A percentile compares a stretch with the other conserved stretches of the same genome.
Evolutionary conservation across 1,284 basidiomycete species (phyloP).

Genomic region (Hypsizygus ulmarius): DNA sequence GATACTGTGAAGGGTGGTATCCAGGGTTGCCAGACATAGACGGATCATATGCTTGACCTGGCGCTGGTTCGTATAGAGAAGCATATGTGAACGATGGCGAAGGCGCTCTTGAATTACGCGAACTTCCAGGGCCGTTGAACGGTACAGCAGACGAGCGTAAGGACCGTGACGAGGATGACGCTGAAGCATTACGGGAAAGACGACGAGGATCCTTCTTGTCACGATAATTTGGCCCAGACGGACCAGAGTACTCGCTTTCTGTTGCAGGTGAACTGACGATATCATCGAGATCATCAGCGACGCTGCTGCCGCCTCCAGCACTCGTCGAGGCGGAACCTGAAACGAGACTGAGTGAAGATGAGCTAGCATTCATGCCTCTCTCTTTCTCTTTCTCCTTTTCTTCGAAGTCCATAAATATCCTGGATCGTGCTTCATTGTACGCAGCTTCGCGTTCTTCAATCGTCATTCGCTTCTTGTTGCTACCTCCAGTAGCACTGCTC

Average conservation of each 20-base stretch:
- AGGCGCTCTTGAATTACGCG: constrained; percentile 65
- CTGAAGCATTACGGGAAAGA: constrained; percentile 38
- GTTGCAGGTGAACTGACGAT: constrained; percentile 66
- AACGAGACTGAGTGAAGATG: constrained; percentile 65
- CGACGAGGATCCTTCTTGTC: constrained; percentile 51
- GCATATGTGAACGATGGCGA: constrained; percentile 74
- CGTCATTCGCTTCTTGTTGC: constrained; percentile 65
- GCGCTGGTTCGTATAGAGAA: constrained; percentile 61
- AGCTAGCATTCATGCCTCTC: constrained; percentile 71
- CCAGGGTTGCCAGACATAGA: constrained; percentile 37
- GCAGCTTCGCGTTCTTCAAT: constrained; percentile 81
- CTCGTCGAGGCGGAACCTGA: constrained; percentile 64
- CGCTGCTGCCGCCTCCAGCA: constrained; percentile 55
- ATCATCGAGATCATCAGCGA: constrained; percentile 62
- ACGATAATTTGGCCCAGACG: constrained; percentile 41
- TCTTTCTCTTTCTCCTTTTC: constrained; percentile 74
- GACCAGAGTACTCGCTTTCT: constrained; percentile 76
- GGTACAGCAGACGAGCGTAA: constrained; percentile 48
- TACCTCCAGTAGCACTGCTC: constrained; percentile 54
- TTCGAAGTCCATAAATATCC: constrained; percentile 79
- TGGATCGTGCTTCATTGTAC: constrained; percentile 76
- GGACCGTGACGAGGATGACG: constrained; percentile 56
- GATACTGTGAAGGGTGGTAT: constrained; percentile 35
- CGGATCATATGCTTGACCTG: constrained; percentile 47
- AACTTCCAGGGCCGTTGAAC: constrained; percentile 55